phyloP scores from a whole-genome alignment of 1,284 basidiomycete genomes.

The Pterulicium gracile region DNA sequence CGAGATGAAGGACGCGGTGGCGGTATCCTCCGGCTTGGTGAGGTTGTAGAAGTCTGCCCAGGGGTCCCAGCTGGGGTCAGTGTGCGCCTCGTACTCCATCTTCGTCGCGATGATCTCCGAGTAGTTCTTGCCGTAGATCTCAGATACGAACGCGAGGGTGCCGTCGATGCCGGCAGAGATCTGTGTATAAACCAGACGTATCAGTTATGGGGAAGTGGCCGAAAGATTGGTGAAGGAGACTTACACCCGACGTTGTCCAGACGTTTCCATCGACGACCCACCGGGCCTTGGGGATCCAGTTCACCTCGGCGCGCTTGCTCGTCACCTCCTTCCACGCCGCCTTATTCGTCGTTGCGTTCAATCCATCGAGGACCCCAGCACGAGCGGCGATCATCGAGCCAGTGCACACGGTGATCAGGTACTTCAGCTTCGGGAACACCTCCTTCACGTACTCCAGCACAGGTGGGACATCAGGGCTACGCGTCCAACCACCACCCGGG shows the following conservation, averaged over 20 bases:
- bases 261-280: conserved; percentile 24
- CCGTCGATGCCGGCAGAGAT: background rate
- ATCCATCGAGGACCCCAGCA: conserved; percentile 15
- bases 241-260: conserved; percentile 23
- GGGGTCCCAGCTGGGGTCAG: background rate
- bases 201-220: background rate
- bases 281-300: conserved; percentile 21
- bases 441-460: conserved; percentile 12
- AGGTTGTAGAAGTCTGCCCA: background rate
- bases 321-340: conserved; percentile 11
- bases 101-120: background rate
- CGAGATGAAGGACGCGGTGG: too few species aligned
- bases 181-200: background rate
- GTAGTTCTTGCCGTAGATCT: background rate
- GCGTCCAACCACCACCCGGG: background rate
- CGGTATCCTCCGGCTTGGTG: too few species aligned
- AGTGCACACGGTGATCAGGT: conserved; percentile 16
- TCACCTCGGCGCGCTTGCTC: conserved; percentile 11
- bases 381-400: conserved; percentile 14
- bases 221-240: background rate
- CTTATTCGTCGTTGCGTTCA: conserved; percentile 17
- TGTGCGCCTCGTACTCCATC: conserved; percentile 1
- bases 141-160: background rate
- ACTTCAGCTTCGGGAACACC: conserved; percentile 13
- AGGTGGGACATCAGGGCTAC: conserved; percentile 10